These are phyloP conservation scores for Suillus weaverae DNA, from an alignment of 768 basidiomycete species.

Conservation along the genomic window DNA sequence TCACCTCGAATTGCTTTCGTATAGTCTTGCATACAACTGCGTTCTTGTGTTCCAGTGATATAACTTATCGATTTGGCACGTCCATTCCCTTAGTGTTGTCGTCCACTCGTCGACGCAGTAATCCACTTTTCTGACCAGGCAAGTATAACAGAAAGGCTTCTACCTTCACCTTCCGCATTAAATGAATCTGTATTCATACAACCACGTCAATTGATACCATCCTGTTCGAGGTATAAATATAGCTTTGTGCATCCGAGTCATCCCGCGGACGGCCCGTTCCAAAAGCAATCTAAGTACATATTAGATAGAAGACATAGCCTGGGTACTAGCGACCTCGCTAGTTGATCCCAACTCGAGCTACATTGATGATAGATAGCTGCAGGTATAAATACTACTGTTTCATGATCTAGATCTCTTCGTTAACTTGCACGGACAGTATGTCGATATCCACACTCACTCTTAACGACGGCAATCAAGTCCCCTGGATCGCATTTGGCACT, in stretches of 20 bases:
- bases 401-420: neutral
- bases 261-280: neutral
- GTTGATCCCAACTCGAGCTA: neutral
- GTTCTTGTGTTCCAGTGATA: no score
- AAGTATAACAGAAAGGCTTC: neutral
- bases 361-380: neutral
- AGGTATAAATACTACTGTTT: neutral
- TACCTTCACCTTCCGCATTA: neutral
- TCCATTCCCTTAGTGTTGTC: neutral
- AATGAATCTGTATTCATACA: neutral
- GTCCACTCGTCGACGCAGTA: neutral
- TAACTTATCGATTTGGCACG: no score
- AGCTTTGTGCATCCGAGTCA: neutral
- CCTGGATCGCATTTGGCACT: conserved; percentile 37
- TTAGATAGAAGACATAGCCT: neutral
- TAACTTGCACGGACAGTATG: conserved; percentile 14
- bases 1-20: no score
- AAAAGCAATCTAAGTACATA: neutral
- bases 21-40: no score
- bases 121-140: neutral
- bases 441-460: conserved; percentile 28
- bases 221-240: neutral
- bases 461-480: conserved; percentile 38
- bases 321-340: neutral
- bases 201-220: neutral